Evolutionary conservation across 2,329 filamentous ascomycete species (phyloP), one percentile per base, ranked within the genome.

Genomic region (Ophiostoma montium): DNA sequence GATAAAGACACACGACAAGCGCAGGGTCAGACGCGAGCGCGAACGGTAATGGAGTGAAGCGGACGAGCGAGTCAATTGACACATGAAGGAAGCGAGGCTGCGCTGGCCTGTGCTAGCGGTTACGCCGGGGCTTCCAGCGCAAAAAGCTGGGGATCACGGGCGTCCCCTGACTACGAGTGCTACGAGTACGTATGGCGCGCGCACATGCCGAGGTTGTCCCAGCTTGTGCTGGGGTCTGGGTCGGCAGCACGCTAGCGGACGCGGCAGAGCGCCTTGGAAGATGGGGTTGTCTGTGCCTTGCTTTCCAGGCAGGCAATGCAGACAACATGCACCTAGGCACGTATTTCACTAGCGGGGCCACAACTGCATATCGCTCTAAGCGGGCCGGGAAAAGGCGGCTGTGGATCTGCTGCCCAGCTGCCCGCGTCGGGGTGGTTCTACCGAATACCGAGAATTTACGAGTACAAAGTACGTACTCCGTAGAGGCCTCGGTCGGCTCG

Each of bases 191-290:
- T n/a, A n/a, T 27, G 21, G 27, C 19, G 31, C 19, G 31, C 12
- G 18, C 50, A 48, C 50, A 48, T 51, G 50, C 50, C 50, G 50
- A 51, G 50, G 50, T 46, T 48, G 19, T 15, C 19, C 36, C 39
- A 39, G 23, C n/a, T 16, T 16, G 27, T 44, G 32, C 27, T n/a
- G 5, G 23, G 23, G 23, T 36, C 39, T 49, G 47, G 39, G 16
- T 16, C 39, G 39, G 39, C 39, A 42, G 39, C 15, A 42, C 23
- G 39, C 39, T 42, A 42, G 39, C 39, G 39, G n/a, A 42, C 35
- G 35, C 18, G 35, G 38, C n/a, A n/a, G 21, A 12, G n/a, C 12
- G 35, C 12, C 3, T 10, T 41, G 35, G 18, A 3, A 19, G 38
- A 41, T 41, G 38, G 27, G 10, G 35, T 5, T 4, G 2, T 38